A percentile compares a stretch with the other conserved stretches of the same genome.
phyloP scores from a whole-genome alignment of 768 basidiomycete species.

The Mycena indigotica region DNA sequence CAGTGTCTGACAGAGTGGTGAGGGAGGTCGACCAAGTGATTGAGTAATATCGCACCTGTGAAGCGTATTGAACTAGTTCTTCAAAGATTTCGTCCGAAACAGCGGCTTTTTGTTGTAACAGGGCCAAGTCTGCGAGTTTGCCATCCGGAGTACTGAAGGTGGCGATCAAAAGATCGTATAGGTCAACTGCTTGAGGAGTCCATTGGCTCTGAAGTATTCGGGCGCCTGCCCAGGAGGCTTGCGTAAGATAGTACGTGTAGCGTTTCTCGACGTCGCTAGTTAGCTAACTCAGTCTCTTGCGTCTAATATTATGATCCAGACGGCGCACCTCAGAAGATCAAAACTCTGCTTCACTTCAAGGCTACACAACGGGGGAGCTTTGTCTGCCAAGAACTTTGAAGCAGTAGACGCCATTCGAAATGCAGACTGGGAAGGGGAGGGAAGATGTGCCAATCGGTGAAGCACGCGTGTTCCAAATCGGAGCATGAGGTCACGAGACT shows the following conservation, averaged over 20 bases:
- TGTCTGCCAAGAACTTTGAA: constrained; percentile 71
- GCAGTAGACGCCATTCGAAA: constrained; percentile 21
- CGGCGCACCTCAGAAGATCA: constrained; percentile 64
- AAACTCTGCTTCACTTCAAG: constrained; percentile 72
- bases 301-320: no score
- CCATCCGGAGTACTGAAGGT: constrained; percentile 58
- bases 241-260: constrained; percentile 71
- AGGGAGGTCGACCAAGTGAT: constrained; percentile 4
- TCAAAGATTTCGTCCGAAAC: constrained; percentile 66
- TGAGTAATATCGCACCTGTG: constrained; percentile 57
- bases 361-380: constrained; percentile 72
- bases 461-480: constrained; percentile 4
- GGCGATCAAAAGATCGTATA: constrained; percentile 73
- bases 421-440: not conserved
- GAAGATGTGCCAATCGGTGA: not conserved
- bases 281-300: no score
- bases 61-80: constrained; percentile 68
- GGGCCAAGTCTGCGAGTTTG: constrained; percentile 57
- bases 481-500: not conserved
- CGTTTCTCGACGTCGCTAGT: constrained; percentile 72
- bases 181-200: constrained; percentile 65
- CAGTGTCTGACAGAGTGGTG: constrained; percentile 42
- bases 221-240: constrained; percentile 83
- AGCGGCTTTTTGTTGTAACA: constrained; percentile 55
- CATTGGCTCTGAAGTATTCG: constrained; percentile 85